phyloP scores from a whole-genome alignment of 257 asterid genomes.

The Phtheirospermum japonicum region DNA sequence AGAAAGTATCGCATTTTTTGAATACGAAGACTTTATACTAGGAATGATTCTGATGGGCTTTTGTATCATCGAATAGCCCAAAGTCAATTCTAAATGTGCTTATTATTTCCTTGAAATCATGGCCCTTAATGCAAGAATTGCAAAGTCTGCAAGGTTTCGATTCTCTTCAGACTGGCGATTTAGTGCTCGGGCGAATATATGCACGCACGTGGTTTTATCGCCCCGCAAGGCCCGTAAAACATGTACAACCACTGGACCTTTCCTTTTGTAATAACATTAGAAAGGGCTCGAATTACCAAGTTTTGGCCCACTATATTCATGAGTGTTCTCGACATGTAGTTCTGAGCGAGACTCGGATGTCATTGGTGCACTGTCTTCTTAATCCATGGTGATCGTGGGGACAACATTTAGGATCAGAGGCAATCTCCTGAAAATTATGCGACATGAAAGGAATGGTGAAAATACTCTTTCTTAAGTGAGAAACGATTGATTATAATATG shows the following conservation, averaged over 20 bases:
- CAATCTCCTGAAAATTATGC: slow-evolving; percentile 49
- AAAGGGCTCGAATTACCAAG: slow-evolving; percentile 83
- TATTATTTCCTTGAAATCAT: slow-evolving; percentile 61
- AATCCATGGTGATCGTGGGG: slow-evolving; percentile 49
- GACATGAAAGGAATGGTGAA: slow-evolving; percentile 45
- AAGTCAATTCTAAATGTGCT: slow-evolving; percentile 69
- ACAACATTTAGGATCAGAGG: slow-evolving; percentile 84
- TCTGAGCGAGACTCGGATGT: slow-evolving; percentile 82
- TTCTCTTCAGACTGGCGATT: slow-evolving; percentile 92
- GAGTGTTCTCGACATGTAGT: slow-evolving; percentile 80
- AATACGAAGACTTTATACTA: slow-evolving; percentile 72
- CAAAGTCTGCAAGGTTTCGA: too few relatives aligned
- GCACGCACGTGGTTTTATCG: slow-evolving; percentile 95
- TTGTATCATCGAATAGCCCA: slow-evolving; percentile 50
- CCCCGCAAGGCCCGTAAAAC: slow-evolving; percentile 92
- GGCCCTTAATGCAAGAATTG: too few relatives aligned
- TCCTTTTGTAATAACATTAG: slow-evolving; percentile 63
- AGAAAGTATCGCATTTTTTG: slow-evolving; percentile 90
- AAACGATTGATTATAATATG: too few relatives aligned
- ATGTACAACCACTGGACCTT: slow-evolving; percentile 79
- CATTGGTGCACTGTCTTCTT: slow-evolving; percentile 43
- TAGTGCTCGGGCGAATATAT: slow-evolving; percentile 73
- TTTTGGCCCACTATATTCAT: slow-evolving; percentile 84
- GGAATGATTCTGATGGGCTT: too few relatives aligned
- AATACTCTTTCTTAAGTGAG: slow-evolving; percentile 44